phyloP scores from a whole-genome alignment of 202 grass and related monocot species.

The Zizania palustris region DNA sequence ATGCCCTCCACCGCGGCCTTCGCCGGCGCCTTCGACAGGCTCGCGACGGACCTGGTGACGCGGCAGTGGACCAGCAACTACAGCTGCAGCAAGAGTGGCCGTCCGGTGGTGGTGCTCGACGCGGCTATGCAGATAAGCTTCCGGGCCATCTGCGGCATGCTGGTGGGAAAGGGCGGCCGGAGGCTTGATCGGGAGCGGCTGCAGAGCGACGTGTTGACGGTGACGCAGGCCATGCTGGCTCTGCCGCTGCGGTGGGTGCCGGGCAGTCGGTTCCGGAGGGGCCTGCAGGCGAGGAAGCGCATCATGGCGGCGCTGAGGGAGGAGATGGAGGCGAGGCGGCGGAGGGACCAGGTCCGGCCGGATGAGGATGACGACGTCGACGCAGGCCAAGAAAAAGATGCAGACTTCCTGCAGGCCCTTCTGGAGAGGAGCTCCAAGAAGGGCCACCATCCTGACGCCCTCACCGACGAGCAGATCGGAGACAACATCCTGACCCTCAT shows the following conservation, averaged over 20 bases:
- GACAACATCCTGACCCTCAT: slow-evolving; percentile 95
- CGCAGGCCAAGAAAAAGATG: too few species aligned
- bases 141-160: slow-evolving; percentile 79
- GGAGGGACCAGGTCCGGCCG: too few species aligned
- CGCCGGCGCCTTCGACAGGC: slow-evolving; percentile 52
- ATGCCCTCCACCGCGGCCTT: slow-evolving; percentile 37
- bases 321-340: slow-evolving; percentile 47
- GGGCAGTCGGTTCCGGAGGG: slow-evolving; percentile 68
- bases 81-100: neutral
- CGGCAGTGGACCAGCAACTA: neutral
- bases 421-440: slow-evolving; percentile 13
- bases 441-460: slow-evolving; percentile 20
- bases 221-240: slow-evolving; percentile 80
- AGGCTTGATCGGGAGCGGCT: slow-evolving; percentile 36
- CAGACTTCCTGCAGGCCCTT: slow-evolving; percentile 72
- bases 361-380: too few species aligned
- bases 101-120: slow-evolving; percentile 51
- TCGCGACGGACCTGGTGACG: slow-evolving; percentile 28
- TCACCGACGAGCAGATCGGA: slow-evolving; percentile 69
- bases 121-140: slow-evolving; percentile 70
- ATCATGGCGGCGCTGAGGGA: slow-evolving; percentile 61
- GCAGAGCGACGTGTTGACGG: slow-evolving; percentile 61
- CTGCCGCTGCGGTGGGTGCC: slow-evolving; percentile 63
- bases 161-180: slow-evolving; percentile 36
- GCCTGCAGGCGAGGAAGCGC: slow-evolving; percentile 72